Evolutionary conservation across 2,329 filamentous ascomycete genomes (phyloP), one percentile per base, ranked within the genome.

Genomic region (Leptographium wingfieldii): DNA sequence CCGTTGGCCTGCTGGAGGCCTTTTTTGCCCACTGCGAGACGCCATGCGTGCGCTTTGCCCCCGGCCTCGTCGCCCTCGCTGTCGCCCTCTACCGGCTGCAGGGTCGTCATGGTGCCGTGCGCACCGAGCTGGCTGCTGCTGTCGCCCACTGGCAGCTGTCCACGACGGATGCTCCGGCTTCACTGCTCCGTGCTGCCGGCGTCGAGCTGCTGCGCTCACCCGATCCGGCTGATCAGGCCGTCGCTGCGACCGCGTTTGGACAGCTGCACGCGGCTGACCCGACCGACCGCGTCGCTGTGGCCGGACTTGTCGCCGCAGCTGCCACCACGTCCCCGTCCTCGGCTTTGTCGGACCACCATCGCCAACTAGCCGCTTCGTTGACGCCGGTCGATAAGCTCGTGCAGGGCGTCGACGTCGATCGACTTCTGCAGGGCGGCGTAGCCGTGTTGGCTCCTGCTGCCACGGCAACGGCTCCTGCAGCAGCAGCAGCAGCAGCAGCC

Each of bases 121-220:
- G 88, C 63, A 73, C 76, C 7, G 88, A 94, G 68, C 77, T 97
- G 22, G 82, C 85, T 61, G 88, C 87, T 71, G 90, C 92, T 22
- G 90, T 90, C 12, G 77, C 80, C 16, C 86, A 95, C 73, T 97
- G 94, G 92, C 81, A 84, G 58, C 76, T 38, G 19, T 27, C 38
- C 12, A 5, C 3, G 38, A 16, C 63, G 19, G 64, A 9, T 25
- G 0, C 19, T 52, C 71, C 84, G 0, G 73, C 79, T n/a, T 81
- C 87, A 0, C 81, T 97, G 6, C 78, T 95, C 57, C 84, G 85
- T 61, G 89, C 91, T 59, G 90, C 92, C 9, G 92, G 89, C n/a
- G 80, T 87, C 51, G 85, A 90, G 55, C 81, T 97, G 11, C 82
- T 96, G 55, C 84, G 86, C 65, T 95, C 90, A 0, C 81, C 85